Conservation (phyloP, 2,329 filamentous ascomycete species). For the Paraphoma chrysanthemicola region DNA sequence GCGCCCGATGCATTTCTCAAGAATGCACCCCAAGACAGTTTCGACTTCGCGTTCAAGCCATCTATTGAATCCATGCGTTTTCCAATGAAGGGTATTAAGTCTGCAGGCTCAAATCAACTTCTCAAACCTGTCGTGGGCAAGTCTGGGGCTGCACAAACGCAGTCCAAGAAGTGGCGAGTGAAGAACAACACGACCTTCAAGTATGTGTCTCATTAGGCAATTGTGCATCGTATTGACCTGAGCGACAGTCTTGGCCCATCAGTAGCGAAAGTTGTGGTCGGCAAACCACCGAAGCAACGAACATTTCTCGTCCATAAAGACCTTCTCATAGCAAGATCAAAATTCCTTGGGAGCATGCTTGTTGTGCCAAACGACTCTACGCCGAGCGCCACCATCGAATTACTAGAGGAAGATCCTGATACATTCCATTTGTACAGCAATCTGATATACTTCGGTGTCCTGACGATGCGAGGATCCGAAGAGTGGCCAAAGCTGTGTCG, state of each 20-base stretch:
- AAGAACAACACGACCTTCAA: background rate
- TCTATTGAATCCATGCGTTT: no score
- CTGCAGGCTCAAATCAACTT: no score
- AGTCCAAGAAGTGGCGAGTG: no score
- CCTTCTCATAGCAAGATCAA: background rate
- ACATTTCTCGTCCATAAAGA: background rate
- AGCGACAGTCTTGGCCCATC: background rate
- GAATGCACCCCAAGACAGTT: no score
- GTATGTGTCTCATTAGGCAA: background rate
- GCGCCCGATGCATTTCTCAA: no score
- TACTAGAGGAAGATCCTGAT: slow-evolving; percentile 1
- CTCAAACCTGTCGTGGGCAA: no score
- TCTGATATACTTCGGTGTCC: slow-evolving; percentile 2
- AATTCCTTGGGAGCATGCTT: background rate
- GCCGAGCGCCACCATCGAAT: background rate
- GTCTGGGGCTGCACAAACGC: no score
- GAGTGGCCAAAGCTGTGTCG: slow-evolving; percentile 4
- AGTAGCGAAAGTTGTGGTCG: background rate
- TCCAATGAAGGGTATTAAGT: no score
- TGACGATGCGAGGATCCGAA: background rate
- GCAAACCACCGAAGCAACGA: background rate
- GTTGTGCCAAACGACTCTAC: background rate
- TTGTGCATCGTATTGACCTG: background rate
- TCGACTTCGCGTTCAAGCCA: no score
- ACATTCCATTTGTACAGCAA: slow-evolving; percentile 7